Evolutionary conservation across 2,329 filamentous ascomycete species (phyloP).

Genomic region (Clonostachys sp.): DNA sequence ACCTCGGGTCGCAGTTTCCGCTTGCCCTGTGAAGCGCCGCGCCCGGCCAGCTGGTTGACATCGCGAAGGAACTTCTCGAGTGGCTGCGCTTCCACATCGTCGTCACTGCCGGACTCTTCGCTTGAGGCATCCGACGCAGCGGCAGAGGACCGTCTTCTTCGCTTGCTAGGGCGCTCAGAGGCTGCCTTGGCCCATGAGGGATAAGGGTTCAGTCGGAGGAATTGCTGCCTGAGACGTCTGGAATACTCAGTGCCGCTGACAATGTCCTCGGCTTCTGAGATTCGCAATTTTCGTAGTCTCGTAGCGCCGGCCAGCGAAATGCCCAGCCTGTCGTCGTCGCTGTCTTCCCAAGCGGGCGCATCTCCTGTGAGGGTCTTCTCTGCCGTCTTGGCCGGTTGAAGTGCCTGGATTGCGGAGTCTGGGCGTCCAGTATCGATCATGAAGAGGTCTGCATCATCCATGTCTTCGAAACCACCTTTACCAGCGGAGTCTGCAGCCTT

Average conservation of each 20-base stretch:
- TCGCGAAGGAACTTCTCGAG: constrained; percentile 77
- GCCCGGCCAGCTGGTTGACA: constrained; percentile 59
- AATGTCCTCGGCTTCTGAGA: constrained; percentile 78
- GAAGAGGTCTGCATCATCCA: constrained; percentile 78
- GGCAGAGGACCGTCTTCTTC: constrained; percentile 45
- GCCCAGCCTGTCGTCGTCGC: constrained; percentile 84
- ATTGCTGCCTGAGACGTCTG: constrained; percentile 75
- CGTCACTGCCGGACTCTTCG: constrained; percentile 49
- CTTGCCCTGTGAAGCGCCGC: constrained; percentile 40
- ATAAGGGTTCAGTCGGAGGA: constrained; percentile 52
- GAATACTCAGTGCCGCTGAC: constrained; percentile 85
- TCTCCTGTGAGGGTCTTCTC: constrained; percentile 19
- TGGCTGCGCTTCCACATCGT: constrained; percentile 63
- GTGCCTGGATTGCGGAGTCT: constrained; percentile 19
- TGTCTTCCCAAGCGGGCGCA: constrained; percentile 81
- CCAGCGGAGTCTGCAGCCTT: constrained; percentile 33
- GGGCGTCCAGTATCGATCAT: constrained; percentile 68
- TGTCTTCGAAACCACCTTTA: constrained; percentile 43
- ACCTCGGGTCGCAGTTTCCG: constrained; percentile 81
- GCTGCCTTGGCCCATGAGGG: constrained; percentile 52
- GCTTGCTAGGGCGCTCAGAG: constrained; percentile 42
- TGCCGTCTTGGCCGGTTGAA: constrained; percentile 15
- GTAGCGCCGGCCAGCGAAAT: constrained; percentile 76
- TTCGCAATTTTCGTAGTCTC: constrained; percentile 76
- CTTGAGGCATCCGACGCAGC: constrained; percentile 17